Conservation (phyloP, 331 rosid species). For the Malus hybrid region DNA sequence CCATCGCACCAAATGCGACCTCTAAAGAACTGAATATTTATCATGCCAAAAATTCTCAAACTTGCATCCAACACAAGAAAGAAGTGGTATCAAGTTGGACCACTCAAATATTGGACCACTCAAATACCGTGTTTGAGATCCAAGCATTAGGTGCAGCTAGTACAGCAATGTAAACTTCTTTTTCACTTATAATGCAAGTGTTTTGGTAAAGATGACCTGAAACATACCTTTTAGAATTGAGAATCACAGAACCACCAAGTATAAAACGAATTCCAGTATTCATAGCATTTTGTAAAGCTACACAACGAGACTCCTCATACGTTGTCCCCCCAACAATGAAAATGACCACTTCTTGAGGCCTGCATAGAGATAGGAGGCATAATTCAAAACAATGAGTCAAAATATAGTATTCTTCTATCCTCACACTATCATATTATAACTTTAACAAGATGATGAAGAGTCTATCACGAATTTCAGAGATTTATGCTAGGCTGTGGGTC, state of each 20-base stretch:
- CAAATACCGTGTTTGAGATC: background rate
- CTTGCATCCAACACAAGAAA: background rate
- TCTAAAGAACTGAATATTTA: background rate
- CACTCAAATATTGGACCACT: background rate
- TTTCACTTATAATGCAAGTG: background rate
- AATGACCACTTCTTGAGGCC: constrained; percentile 88
- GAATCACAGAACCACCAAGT: constrained; percentile 81
- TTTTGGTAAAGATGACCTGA: background rate
- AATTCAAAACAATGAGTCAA: constrained; percentile 10
- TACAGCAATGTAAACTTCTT: background rate
- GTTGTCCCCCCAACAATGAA: constrained; percentile 96
- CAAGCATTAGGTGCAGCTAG: background rate
- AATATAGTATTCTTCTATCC: background rate
- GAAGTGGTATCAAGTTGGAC: background rate
- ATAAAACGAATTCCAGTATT: constrained; percentile 78
- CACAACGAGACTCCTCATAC: constrained; percentile 83
- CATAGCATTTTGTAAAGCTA: constrained; percentile 70
- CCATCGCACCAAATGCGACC: too few relatives aligned
- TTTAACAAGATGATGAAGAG: background rate
- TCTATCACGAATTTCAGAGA: background rate
- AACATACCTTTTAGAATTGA: constrained; percentile 80
- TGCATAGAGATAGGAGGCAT: constrained; percentile 26
- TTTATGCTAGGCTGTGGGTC: background rate
- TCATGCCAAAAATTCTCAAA: background rate
- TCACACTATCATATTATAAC: background rate